A percentile compares a stretch with the other conserved stretches of the same genome.
Evolutionary conservation across 495 filamentous ascomycete species (phyloP).

Genomic region (Neurospora sp.): DNA sequence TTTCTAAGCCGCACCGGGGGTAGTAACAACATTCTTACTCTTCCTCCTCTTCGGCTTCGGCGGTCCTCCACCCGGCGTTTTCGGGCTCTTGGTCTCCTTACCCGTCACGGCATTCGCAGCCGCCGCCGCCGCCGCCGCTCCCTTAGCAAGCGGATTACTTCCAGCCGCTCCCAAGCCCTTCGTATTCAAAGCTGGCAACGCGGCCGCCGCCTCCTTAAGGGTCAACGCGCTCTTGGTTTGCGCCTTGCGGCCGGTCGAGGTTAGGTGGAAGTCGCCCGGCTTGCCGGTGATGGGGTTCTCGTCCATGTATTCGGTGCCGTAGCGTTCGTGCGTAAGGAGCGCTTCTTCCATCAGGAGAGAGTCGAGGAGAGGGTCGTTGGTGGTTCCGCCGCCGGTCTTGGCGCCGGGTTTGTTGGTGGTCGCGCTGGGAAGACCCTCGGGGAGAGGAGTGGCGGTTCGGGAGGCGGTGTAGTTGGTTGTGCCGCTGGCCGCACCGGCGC

Average conservation of each 20-base stretch:
- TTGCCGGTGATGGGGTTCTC: conserved; percentile 80
- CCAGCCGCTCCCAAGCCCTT: conserved; percentile 15
- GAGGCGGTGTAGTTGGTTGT: conserved; percentile 26
- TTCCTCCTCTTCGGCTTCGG: conserved; percentile 53
- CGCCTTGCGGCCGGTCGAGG: conserved; percentile 43
- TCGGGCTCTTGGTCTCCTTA: conserved; percentile 41
- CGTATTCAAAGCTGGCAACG: conserved; percentile 28
- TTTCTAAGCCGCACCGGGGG: conserved; percentile 5
- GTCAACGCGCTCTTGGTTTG: conserved; percentile 15
- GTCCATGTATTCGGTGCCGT: conserved; percentile 78
- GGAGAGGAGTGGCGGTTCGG: neutral
- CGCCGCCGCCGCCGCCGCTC: neutral
- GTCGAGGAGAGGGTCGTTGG: conserved; percentile 26
- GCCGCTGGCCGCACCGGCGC: conserved; percentile 7
- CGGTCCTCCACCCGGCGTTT: conserved; percentile 31
- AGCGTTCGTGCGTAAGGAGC: conserved; percentile 51
- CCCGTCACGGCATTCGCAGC: conserved; percentile 12
- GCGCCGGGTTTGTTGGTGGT: conserved; percentile 51
- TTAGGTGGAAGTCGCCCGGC: conserved; percentile 76
- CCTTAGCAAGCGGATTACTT: conserved; percentile 22
- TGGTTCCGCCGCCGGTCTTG: conserved; percentile 6
- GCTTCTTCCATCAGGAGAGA: conserved; percentile 57
- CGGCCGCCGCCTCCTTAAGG: conserved; percentile 1
- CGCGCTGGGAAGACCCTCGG: conserved; percentile 37
- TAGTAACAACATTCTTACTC: conserved; percentile 35